Percentiles rank a stretch among this genome's conserved stretches.
phyloP scores from a whole-genome alignment of 805 yeast species.

The Wickerhamiella qilinensis region DNA sequence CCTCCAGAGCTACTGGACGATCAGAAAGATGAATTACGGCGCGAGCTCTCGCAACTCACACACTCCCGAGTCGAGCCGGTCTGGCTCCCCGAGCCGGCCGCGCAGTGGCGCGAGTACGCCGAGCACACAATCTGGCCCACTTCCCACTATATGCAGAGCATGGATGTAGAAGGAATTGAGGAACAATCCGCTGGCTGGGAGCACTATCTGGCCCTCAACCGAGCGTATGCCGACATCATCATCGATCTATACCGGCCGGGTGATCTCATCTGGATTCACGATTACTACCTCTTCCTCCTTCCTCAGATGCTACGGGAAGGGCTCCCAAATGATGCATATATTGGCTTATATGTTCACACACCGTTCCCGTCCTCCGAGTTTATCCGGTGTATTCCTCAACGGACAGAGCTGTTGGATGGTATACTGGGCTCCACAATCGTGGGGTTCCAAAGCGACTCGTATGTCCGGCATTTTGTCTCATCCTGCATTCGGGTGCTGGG shows the following conservation, averaged over 20 bases:
- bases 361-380: slow-evolving; percentile 96
- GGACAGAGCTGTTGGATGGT: slow-evolving; percentile 74
- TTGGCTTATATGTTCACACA: slow-evolving; percentile 69
- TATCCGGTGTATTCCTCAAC: slow-evolving; percentile 72
- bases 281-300: slow-evolving; percentile 62
- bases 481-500: slow-evolving; percentile 82
- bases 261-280: slow-evolving; percentile 85
- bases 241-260: slow-evolving; percentile 65
- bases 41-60: slow-evolving; percentile 24
- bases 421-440: slow-evolving; percentile 78
- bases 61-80: slow-evolving; percentile 35
- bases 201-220: slow-evolving; percentile 81
- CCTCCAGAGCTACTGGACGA: slow-evolving; percentile 29
- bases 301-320: slow-evolving; percentile 56
- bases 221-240: slow-evolving; percentile 71
- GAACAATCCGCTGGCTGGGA: slow-evolving; percentile 59
- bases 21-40: slow-evolving; percentile 35
- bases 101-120: slow-evolving; percentile 77
- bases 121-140: slow-evolving; percentile 89
- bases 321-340: slow-evolving; percentile 31
- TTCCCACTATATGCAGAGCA: slow-evolving; percentile 67
- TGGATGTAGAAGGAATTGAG: slow-evolving; percentile 8
- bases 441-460: slow-evolving; percentile 73
- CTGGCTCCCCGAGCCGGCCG: slow-evolving; percentile 66
- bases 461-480: slow-evolving; percentile 79